Base-by-base conservation (phyloP, 805 yeast genomes). In the Ogataea ramenticola region DNA sequence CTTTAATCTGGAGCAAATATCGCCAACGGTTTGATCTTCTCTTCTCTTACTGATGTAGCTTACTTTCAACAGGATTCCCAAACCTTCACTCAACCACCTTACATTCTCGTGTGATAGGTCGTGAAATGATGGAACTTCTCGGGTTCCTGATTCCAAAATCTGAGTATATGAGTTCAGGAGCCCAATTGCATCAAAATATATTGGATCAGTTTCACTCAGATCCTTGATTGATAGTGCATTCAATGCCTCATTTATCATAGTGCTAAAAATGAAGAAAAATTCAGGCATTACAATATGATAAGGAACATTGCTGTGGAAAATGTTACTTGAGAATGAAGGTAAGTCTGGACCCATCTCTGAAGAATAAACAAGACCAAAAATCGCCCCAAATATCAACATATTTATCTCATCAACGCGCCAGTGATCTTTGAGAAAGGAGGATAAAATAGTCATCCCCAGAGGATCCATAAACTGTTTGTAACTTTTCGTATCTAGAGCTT, bases 391-490 rank as follows among this genome's bases (percentile, higher is more conserved):
- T 12, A 76, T 50, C 10, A 65, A 51, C 30, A 70, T 54, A 11
- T 71, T 52, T 5, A 80, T 56, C 34, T 69, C 68, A 46, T 71
- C 69, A 50, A 75, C 71, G 21, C 54, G 48, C 79, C 82, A 77
- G 69, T 74, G 69, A 38, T 60, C 55, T 49, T 70, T 59, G 41
- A 82, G 47, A 40, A 66, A 61, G 44, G 67, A 70, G 3, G 74
- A 68, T 43, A 76, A 57, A 10, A 74, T 71, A 42, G 66, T 70
- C 24, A 75, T 58, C 0, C 88, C 87, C 42, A 70, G 69, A 43
- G 70, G 74, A 9, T 68, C 70, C 29, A 71, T 65, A 48, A 84
- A 83, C 21, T 71, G 61, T 24, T 64, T 68, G 43, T 74, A 73
- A 3, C 71, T 68, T 29, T 68, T 67, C 2, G 69, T 56, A 1